phyloP scores from a whole-genome alignment of 2,329 filamentous ascomycete species.

The Trichoderma sp. region DNA sequence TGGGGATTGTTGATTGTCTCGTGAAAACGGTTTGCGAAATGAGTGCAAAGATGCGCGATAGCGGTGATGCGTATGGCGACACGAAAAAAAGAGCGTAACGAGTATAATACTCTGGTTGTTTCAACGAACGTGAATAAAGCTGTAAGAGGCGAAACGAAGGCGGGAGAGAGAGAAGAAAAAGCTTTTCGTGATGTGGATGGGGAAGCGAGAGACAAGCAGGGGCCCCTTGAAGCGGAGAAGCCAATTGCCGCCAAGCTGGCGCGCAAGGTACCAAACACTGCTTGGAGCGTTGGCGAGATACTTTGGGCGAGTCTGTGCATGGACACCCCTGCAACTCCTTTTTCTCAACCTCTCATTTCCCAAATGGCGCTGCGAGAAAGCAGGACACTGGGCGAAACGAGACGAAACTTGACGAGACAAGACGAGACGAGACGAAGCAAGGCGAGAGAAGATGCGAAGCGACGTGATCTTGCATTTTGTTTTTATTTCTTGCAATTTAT shows the following conservation, averaged over 20 bases:
- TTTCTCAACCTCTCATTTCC: constrained; percentile 22
- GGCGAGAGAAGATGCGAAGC: not conserved
- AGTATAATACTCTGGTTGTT: constrained; percentile 30
- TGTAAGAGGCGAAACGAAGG: constrained; percentile 6
- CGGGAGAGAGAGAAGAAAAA: constrained; percentile 10
- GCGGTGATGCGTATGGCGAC: not conserved
- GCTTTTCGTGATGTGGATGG: constrained; percentile 17
- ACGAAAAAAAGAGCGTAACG: constrained; percentile 27
- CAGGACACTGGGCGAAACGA: not conserved
- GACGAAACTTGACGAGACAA: not conserved
- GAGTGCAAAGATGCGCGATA: constrained; percentile 11
- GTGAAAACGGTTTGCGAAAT: constrained; percentile 5
- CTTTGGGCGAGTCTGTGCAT: not conserved
- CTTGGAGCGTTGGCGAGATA: not conserved
- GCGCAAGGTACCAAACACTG: not conserved
- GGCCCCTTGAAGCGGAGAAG: not conserved
- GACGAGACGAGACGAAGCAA: not conserved
- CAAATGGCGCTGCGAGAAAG: not conserved
- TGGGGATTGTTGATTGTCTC: not conserved
- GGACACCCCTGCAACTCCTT: constrained; percentile 21
- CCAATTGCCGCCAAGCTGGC: constrained; percentile 10
- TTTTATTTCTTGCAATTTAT: not conserved
- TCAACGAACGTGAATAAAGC: constrained; percentile 21
- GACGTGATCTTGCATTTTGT: not conserved
- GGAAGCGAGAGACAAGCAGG: constrained; percentile 15